Conservation (phyloP, 768 basidiomycete genomes). For the Trametes cinnabarina region DNA sequence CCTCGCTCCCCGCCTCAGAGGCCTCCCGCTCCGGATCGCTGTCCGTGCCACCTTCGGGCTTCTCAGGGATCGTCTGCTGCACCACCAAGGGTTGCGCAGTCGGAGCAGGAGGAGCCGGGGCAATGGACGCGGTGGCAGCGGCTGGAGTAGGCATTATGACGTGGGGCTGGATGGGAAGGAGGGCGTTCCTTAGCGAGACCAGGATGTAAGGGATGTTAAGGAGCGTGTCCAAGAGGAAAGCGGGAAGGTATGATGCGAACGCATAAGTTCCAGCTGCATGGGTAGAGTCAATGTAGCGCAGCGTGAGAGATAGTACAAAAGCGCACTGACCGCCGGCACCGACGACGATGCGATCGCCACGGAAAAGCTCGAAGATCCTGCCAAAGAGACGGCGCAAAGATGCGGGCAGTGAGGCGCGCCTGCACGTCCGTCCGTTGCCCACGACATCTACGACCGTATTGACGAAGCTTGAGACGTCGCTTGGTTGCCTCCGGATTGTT, state of each 20-base stretch:
- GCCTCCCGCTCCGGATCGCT: conserved; percentile 23
- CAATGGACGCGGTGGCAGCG: background rate
- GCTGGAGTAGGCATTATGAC: conserved; percentile 24
- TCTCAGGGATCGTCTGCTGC: conserved; percentile 11
- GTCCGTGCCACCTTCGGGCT: conserved; percentile 8
- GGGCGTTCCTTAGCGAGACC: conserved; percentile 57
- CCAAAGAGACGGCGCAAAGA: conserved; percentile 42
- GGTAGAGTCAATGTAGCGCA: too few species aligned
- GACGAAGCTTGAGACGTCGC: conserved; percentile 57
- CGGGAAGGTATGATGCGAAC: conserved; percentile 68
- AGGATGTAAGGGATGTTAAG: conserved; percentile 66
- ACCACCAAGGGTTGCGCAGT: background rate
- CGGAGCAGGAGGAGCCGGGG: conserved; percentile 3
- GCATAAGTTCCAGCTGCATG: conserved; percentile 65
- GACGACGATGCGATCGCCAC: conserved; percentile 67
- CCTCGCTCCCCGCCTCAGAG: conserved; percentile 57
- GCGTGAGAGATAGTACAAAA: too few species aligned
- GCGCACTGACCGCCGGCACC: conserved; percentile 84
- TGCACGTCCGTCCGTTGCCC: conserved; percentile 49
- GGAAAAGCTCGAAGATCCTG: conserved; percentile 51
- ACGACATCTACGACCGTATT: conserved; percentile 58
- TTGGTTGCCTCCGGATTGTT: conserved; percentile 50
- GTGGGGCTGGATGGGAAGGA: conserved; percentile 52
- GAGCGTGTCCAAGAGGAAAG: conserved; percentile 59
- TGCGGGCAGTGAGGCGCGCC: conserved; percentile 5